A percentile compares a stretch with the other conserved stretches of the same genome.
These are phyloP conservation scores for Oropetium thomaeum DNA, from an alignment of 176 grass and related monocot species.

Conservation along the genomic window DNA sequence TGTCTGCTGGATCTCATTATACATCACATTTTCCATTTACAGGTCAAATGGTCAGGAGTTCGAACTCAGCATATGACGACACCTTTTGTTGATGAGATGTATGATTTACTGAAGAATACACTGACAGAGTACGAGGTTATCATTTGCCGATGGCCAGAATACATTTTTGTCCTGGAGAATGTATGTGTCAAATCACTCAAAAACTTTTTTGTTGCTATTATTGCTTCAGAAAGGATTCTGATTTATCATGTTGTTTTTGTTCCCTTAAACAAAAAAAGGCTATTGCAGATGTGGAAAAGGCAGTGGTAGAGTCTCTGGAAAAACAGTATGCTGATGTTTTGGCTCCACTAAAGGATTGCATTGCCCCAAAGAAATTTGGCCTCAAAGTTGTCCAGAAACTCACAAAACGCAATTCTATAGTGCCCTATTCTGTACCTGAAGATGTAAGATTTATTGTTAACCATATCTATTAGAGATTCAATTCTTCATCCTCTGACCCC, in stretches of 20 bases:
- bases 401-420: conserved; percentile 74
- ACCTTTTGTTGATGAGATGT: conserved; percentile 97
- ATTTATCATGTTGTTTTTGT: conserved; percentile 31
- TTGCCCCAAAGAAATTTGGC: conserved; percentile 94
- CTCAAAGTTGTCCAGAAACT: conserved; percentile 94
- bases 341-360: conserved; percentile 84
- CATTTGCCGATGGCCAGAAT: conserved; percentile 96
- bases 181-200: conserved; percentile 48
- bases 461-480: conserved; percentile 16
- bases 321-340: conserved; percentile 89
- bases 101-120: conserved; percentile 74
- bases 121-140: conserved; percentile 95
- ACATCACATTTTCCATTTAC: conserved; percentile 24
- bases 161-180: conserved; percentile 92
- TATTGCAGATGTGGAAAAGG: conserved; percentile 99
- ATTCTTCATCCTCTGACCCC: conserved; percentile 15
- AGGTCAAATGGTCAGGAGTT: conserved; percentile 99
- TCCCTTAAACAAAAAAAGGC: conserved; percentile 63
- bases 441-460: conserved; percentile 57
- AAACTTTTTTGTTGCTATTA: conserved; percentile 1
- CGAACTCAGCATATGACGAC: conserved; percentile 92
- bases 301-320: conserved; percentile 74
- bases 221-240: conserved; percentile 16
- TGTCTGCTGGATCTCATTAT: conserved; percentile 1
- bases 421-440: conserved; percentile 73